These are phyloP conservation scores for Alternaria gansuensis DNA, from an alignment of 2,329 filamentous ascomycete genomes.

Conservation along the genomic window DNA sequence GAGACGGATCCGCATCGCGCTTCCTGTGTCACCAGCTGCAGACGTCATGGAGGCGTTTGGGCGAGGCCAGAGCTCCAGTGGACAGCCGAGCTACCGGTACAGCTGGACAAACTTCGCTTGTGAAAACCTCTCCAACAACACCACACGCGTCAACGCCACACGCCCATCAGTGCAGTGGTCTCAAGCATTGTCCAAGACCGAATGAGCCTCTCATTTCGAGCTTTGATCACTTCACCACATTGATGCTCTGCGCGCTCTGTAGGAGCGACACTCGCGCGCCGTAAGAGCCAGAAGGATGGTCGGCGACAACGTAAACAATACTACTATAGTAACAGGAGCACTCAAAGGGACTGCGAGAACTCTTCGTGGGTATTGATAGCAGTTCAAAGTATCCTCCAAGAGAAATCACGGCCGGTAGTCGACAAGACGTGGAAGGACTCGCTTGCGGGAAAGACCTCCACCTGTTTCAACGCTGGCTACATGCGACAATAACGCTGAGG, in stretches of 20 bases:
- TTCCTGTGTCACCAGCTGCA: slow-evolving; percentile 24
- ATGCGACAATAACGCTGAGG: slow-evolving; percentile 6
- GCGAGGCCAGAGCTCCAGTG: slow-evolving; percentile 23
- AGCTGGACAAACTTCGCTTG: slow-evolving; percentile 24
- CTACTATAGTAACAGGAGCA: slow-evolving; percentile 25
- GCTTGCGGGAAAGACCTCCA: slow-evolving; percentile 27
- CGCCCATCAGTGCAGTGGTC: background rate
- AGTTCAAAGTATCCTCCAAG: slow-evolving; percentile 46
- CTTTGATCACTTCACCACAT: background rate
- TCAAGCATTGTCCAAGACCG: background rate
- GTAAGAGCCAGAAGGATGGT: background rate
- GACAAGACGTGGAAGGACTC: slow-evolving; percentile 30
- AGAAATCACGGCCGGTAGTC: slow-evolving; percentile 22
- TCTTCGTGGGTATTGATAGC: slow-evolving; percentile 37
- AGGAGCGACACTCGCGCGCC: background rate
- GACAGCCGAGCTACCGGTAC: slow-evolving; percentile 28
- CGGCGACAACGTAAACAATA: background rate
- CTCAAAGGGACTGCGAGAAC: slow-evolving; percentile 46
- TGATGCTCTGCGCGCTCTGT: background rate
- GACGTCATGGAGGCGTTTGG: slow-evolving; percentile 36
- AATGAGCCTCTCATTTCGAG: background rate
- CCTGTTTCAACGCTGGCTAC: slow-evolving; percentile 29
- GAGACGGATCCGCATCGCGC: slow-evolving; percentile 33
- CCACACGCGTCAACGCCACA: background rate
- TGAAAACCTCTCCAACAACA: slow-evolving; percentile 21